Percentiles rank a stretch among this genome's conserved stretches.
Evolutionary conservation across 2,329 filamentous ascomycete genomes (phyloP).

Genomic region (Diaporthe caulivora): DNA sequence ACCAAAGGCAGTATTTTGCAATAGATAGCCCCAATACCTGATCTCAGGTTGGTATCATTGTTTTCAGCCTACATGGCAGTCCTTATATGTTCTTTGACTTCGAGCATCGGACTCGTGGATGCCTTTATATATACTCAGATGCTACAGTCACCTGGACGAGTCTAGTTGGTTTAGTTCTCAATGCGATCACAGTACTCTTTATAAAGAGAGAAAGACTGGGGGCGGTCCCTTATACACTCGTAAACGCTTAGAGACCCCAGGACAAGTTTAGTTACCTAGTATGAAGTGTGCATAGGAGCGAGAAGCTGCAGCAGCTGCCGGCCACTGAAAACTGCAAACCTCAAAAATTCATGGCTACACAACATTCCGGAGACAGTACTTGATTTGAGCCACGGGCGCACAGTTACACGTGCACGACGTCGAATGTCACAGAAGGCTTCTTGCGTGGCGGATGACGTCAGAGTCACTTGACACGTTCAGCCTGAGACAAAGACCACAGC

Average conservation of each 20-base stretch:
- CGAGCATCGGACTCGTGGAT: background rate
- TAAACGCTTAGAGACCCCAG: no score
- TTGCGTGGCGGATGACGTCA: constrained; percentile 23
- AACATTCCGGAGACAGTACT: background rate
- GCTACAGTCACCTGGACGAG: no score
- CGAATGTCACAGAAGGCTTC: background rate
- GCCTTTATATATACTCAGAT: background rate
- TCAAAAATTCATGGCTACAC: background rate
- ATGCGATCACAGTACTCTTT: no score
- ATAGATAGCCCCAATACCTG: no score
- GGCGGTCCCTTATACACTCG: no score
- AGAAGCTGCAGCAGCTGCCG: background rate
- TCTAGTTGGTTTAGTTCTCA: background rate
- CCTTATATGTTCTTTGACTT: no score
- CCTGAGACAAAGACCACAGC: constrained; percentile 1
- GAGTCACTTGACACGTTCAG: constrained; percentile 3
- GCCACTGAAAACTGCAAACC: background rate
- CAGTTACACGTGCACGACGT: constrained; percentile 4
- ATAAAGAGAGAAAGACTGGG: no score
- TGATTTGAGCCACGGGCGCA: background rate
- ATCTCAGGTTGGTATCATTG: background rate
- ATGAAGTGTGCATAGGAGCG: no score
- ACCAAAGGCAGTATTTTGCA: background rate
- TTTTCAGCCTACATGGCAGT: no score
- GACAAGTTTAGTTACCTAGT: no score